A percentile compares a stretch with the other conserved stretches of the same genome.
These are phyloP conservation scores for Theileria luwenshuni DNA, from an alignment of 169 alveolate species.

Conservation along the genomic window DNA sequence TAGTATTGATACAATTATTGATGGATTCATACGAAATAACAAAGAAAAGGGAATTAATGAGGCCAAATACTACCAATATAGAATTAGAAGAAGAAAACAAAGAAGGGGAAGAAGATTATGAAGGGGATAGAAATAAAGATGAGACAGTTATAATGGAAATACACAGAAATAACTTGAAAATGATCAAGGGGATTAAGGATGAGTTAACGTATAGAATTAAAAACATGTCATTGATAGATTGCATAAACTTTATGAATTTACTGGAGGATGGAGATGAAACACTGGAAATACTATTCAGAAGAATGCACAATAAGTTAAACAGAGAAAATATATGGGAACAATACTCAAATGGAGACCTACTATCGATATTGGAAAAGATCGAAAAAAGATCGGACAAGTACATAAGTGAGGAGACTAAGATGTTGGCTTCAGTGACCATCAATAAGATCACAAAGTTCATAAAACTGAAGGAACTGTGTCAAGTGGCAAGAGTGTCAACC, in stretches of 20 bases:
- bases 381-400: slow-evolving; percentile 12
- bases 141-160: slow-evolving; percentile 29
- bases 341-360: slow-evolving; percentile 29
- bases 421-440: slow-evolving; percentile 29
- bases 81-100: background rate
- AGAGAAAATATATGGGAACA: slow-evolving; percentile 54
- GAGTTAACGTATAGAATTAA: slow-evolving; percentile 45
- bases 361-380: slow-evolving; percentile 21
- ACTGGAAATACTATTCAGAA: slow-evolving; percentile 23
- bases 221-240: slow-evolving; percentile 54
- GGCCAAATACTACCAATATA: background rate
- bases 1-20: slow-evolving; percentile 22
- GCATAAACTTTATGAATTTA: slow-evolving; percentile 30
- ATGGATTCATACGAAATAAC: background rate
- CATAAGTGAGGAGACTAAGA: slow-evolving; percentile 43
- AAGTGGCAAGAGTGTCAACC: slow-evolving; percentile 34
- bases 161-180: slow-evolving; percentile 12
- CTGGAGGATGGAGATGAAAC: slow-evolving; percentile 37
- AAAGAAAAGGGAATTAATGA: background rate
- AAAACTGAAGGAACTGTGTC: slow-evolving; percentile 46
- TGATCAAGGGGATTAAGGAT: slow-evolving; percentile 14
- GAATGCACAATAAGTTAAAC: slow-evolving; percentile 44
- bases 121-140: slow-evolving; percentile 1
- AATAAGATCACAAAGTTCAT: slow-evolving; percentile 30
- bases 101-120: slow-evolving; percentile 2